Percentiles rank a stretch among this genome's conserved stretches.
These are phyloP conservation scores for Gymnopus androsaceus DNA, from an alignment of 1,284 basidiomycete genomes.

Conservation along the genomic window DNA sequence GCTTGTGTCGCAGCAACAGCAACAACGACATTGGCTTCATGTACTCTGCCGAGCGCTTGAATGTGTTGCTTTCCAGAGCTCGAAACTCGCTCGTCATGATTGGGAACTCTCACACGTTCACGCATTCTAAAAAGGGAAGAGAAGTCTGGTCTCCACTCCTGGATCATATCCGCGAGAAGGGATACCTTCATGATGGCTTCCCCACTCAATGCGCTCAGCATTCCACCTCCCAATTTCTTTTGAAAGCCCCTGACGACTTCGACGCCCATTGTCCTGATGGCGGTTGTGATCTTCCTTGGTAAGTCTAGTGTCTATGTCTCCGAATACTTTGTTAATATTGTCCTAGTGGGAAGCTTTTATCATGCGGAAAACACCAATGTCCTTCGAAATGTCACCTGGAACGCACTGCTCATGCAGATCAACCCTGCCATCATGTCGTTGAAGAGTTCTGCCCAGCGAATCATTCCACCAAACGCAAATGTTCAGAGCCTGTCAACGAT, in stretches of 20 bases:
- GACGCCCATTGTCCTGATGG: conserved; percentile 57
- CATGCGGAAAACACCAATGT: conserved; percentile 52
- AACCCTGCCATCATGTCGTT: neutral
- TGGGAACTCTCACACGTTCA: conserved; percentile 62
- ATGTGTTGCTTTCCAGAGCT: conserved; percentile 66
- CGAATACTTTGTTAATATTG: conserved; percentile 1
- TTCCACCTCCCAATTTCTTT: conserved; percentile 36
- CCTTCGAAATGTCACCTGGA: conserved; percentile 53
- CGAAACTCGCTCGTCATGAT: conserved; percentile 62
- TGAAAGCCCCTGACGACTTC: conserved; percentile 48
- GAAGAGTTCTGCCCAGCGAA: neutral
- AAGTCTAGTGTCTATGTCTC: conserved; percentile 18
- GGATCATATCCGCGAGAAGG: conserved; percentile 37
- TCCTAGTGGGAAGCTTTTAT: conserved; percentile 42
- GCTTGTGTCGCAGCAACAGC: conserved; percentile 58
- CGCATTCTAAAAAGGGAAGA: conserved; percentile 50
- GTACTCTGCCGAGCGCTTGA: conserved; percentile 62
- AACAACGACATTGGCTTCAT: conserved; percentile 65
- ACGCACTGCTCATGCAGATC: neutral
- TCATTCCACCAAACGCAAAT: neutral
- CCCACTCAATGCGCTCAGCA: conserved; percentile 60
- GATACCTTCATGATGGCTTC: conserved; percentile 59
- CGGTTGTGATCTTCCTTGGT: conserved; percentile 46
- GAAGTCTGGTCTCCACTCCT: conserved; percentile 55
- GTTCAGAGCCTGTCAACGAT: no score